phyloP scores from a whole-genome alignment of 2,329 filamentous ascomycete species.

The Nothomitra cinnamomea region DNA sequence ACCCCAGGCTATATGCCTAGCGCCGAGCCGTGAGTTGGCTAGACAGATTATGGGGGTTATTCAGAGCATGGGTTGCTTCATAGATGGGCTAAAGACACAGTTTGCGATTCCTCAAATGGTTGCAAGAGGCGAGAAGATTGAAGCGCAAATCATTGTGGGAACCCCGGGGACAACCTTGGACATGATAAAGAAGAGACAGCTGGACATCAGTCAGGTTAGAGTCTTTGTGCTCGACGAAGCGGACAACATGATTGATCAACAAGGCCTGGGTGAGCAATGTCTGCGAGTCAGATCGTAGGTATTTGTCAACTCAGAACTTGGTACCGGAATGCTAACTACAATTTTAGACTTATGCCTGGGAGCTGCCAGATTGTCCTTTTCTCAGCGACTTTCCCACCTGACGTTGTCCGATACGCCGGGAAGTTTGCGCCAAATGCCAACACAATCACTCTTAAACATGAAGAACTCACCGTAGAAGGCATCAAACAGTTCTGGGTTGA shows the following conservation, averaged over 20 bases:
- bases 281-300: conserved; percentile 69
- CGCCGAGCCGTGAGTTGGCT: conserved; percentile 84
- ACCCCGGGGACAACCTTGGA: conserved; percentile 91
- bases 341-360: conserved; percentile 49
- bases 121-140: conserved; percentile 49
- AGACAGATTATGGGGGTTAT: conserved; percentile 86
- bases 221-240: conserved; percentile 90
- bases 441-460: conserved; percentile 69
- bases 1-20: conserved; percentile 78
- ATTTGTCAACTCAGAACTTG: not conserved
- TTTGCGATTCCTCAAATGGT: conserved; percentile 69
- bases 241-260: conserved; percentile 96
- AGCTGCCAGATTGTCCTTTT: conserved; percentile 81
- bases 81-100: conserved; percentile 56
- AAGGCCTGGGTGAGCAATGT: conserved; percentile 90
- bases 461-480: conserved; percentile 87
- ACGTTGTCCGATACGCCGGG: conserved; percentile 69
- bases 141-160: conserved; percentile 70
- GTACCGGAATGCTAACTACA: not conserved
- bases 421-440: conserved; percentile 77
- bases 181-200: conserved; percentile 57
- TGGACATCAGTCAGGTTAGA: conserved; percentile 56
- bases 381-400: conserved; percentile 80
- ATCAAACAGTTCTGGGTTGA: conserved; percentile 98
- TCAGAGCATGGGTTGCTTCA: conserved; percentile 66